These are phyloP conservation scores for Otatea glauca DNA, from an alignment of 176 grass and related monocot genomes.

Conservation along the genomic window DNA sequence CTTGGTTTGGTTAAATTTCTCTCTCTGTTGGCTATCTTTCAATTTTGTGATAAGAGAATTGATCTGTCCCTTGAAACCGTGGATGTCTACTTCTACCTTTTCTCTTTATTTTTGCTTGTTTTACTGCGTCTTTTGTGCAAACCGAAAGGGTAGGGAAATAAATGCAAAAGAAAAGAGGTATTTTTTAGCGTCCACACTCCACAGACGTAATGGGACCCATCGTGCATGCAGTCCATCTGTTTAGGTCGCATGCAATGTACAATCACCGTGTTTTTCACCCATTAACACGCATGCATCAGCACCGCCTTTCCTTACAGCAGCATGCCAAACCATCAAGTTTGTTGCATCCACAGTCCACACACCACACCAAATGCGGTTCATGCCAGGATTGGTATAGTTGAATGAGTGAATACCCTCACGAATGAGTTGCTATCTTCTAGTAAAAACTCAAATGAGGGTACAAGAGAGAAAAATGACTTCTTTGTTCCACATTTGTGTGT, in stretches of 20 bases:
- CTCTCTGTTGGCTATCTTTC: background rate
- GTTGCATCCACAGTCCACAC: conserved; percentile 36
- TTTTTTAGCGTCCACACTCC: conserved; percentile 40
- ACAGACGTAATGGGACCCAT: conserved; percentile 41
- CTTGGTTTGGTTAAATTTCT: background rate
- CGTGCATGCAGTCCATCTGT: conserved; percentile 51
- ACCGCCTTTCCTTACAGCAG: conserved; percentile 49
- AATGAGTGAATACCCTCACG: conserved; percentile 20
- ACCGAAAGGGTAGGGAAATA: conserved; percentile 52
- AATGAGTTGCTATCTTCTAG: background rate
- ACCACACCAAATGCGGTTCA: conserved; percentile 51
- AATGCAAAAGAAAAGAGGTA: conserved; percentile 43
- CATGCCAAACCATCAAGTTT: conserved; percentile 51
- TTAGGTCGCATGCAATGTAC: conserved; percentile 55
- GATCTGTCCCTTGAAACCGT: conserved; percentile 43
- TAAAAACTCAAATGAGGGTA: conserved; percentile 11
- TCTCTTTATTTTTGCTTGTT: conserved; percentile 32
- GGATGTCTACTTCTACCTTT: conserved; percentile 38
- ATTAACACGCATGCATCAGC: conserved; percentile 57
- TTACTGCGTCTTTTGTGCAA: conserved; percentile 49
- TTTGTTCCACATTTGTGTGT: conserved; percentile 21
- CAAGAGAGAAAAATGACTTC: background rate
- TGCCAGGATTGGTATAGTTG: conserved; percentile 44
- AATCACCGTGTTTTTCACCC: conserved; percentile 39
- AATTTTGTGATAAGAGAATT: conserved; percentile 33